Conservation (phyloP, 129 eudicot genomes). For the Flaveria robusta region DNA sequence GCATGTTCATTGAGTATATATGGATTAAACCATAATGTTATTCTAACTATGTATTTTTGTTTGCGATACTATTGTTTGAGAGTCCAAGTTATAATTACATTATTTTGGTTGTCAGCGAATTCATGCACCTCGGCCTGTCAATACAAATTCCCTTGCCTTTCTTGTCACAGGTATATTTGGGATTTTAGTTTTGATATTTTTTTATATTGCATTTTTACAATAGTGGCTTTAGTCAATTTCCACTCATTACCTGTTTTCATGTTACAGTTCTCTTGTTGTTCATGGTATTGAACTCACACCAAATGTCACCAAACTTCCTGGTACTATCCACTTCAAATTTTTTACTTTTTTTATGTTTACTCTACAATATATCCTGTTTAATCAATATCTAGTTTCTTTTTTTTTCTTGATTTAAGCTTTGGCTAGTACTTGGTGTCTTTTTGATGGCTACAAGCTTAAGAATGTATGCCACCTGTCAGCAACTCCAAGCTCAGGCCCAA, state of each 20-base stretch:
- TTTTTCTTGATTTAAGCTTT: constrained; percentile 47
- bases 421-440: constrained; percentile 94
- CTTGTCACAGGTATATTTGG: constrained; percentile 72
- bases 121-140: constrained; percentile 85
- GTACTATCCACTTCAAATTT: constrained; percentile 40
- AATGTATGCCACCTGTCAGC: constrained; percentile 97
- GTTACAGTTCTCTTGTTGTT: constrained; percentile 78
- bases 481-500: constrained; percentile 94
- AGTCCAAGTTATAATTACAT: constrained; percentile 50
- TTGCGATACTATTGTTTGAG: constrained; percentile 43
- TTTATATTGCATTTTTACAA: neutral
- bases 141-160: constrained; percentile 88
- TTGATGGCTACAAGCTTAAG: constrained; percentile 84
- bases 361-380: neutral
- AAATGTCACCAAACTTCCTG: constrained; percentile 95
- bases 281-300: constrained; percentile 89
- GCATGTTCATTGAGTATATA: neutral
- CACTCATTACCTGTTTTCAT: constrained; percentile 26
- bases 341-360: neutral
- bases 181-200: neutral
- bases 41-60: constrained; percentile 25
- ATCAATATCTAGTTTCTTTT: neutral
- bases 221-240: neutral
- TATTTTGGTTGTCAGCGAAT: constrained; percentile 54
- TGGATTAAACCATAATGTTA: neutral